Base-by-base conservation (phyloP, 164 flowering plant species). In the Vitis labrusca region DNA sequence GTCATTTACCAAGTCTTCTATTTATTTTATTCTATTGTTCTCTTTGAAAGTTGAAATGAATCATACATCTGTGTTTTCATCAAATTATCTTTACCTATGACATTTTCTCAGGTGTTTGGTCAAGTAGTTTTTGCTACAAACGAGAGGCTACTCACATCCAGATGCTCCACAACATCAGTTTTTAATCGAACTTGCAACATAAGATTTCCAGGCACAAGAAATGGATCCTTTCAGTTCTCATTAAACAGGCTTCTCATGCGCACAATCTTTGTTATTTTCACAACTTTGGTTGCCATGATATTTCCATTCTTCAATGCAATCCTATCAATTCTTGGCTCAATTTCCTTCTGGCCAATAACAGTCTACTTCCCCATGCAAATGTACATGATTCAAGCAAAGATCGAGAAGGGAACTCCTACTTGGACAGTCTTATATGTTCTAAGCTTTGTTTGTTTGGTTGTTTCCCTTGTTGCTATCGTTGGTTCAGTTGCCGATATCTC, bases 301-400 rank as follows among this genome's bases (percentile, higher is more conserved):
- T 59, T 84, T 56, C 86, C 84, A 17, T 84, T 84, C 79, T 84
- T 84, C 78, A 84, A 84, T 71, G 81, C 80, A 1, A 61, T 83
- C 47, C 27, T 79, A 51, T 82, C 84, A 3, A 63, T 83, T 19
- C 67, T 83, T 0, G 86, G 86, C 7, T 54, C 84, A 3, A 30
- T 73, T 1, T 73, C 82, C 10, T 83, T 78, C 61, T 81, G 81
- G 81, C 84, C 84, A 10, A 44, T 83, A 44, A 81, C 81, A 3
- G 81, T 79, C 4, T 77, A 79, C 66, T 81, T 79, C 55, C 86
- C 84, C 0, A 56, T 79, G 12, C 67, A 52, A 47, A 83, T 81
- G 84, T 71, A 79, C 69, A 77, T 71, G n/a, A 61, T 49, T 12
- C 81, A 79, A 32, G 71, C 78, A 27, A 79, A 81, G 67, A 69